Base-by-base conservation (phyloP, 768 basidiomycete species). In the Cytidiella melzeri region DNA sequence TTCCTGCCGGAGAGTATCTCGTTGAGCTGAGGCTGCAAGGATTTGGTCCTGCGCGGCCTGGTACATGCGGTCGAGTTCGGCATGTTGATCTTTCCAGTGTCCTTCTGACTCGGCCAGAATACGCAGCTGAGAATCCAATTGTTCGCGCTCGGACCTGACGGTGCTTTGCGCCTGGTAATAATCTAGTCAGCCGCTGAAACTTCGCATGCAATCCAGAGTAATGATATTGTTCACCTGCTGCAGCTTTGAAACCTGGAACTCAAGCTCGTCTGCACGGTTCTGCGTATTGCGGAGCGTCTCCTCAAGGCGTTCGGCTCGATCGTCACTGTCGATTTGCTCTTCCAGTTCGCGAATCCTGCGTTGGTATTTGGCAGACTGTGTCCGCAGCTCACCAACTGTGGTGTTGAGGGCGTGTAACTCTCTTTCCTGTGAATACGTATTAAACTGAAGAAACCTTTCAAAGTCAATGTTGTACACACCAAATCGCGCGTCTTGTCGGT, bases 271-370 rank as follows among this genome's bases (percentile, higher is more conserved):
- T 4, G 84, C 84, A 47, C 84, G 83, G 58, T 92, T 81, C 58
- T 89, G 87, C 21, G 83, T 83, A 58, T 89, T 82, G 60, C 83
- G 83, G 41, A 92, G 67, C 6, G 84, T 84, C 40, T 69, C 67
- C 61, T 91, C 88, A 21, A 91, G 67, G 38, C 75, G 74, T 54
- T 90, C 89, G 13, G 82, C 81, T 37, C 86, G 82, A 64, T 92
- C 87, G 60, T 92, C 89, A 52, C 78, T 83, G 63, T 91, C 81
- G 19, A 92, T 83, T 55, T 88, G 85, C 53, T 91, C 89, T 58
- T 87, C 81, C 26, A 92, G 66, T 55, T 91, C 87, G 23, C 79
- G 81, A 21, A 83, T 73, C 47, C 77, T 72, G 40, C 80, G 74
- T 51, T 76, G 73, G 53, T 74, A 72, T 41, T 76, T 74, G 43